These are phyloP conservation scores for Corylus avellana DNA, from an alignment of 306 rosid genomes.

Conservation along the genomic window DNA sequence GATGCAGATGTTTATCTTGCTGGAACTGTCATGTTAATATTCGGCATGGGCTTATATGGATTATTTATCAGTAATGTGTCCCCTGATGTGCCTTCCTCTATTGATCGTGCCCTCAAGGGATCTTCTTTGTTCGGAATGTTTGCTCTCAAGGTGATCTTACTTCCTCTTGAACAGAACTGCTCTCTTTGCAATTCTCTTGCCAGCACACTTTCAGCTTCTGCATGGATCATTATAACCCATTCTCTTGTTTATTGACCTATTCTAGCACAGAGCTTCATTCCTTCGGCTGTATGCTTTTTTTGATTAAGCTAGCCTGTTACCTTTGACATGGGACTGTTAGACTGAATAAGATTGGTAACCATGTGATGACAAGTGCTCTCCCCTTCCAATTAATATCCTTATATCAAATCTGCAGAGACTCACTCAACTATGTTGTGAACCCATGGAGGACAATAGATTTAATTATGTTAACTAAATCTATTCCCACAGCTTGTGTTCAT, in stretches of 20 bases:
- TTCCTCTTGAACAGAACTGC: neutral
- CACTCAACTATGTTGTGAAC: neutral
- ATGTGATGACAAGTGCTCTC: neutral
- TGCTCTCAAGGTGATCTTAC: slow-evolving; percentile 70
- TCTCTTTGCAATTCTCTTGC: neutral
- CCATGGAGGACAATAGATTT: neutral
- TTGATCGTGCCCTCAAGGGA: slow-evolving; percentile 74
- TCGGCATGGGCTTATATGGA: slow-evolving; percentile 94
- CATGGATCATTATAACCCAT: neutral
- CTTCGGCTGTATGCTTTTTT: neutral
- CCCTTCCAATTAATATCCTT: neutral
- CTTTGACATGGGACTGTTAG: neutral
- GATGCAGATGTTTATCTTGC: slow-evolving; percentile 97
- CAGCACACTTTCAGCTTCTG: neutral
- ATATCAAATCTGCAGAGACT: neutral
- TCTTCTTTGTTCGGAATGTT: slow-evolving; percentile 97
- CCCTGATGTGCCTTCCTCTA: slow-evolving; percentile 46
- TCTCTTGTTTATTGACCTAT: neutral
- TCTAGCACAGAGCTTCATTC: neutral
- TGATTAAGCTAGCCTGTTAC: neutral
- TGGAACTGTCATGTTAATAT: slow-evolving; percentile 94
- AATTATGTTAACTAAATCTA: neutral
- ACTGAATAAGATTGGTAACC: neutral
- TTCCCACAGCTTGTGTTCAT: neutral
- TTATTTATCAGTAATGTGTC: slow-evolving; percentile 77